Conservation (phyloP, 2,329 filamentous ascomycete genomes). For the Xylaria sp. region DNA sequence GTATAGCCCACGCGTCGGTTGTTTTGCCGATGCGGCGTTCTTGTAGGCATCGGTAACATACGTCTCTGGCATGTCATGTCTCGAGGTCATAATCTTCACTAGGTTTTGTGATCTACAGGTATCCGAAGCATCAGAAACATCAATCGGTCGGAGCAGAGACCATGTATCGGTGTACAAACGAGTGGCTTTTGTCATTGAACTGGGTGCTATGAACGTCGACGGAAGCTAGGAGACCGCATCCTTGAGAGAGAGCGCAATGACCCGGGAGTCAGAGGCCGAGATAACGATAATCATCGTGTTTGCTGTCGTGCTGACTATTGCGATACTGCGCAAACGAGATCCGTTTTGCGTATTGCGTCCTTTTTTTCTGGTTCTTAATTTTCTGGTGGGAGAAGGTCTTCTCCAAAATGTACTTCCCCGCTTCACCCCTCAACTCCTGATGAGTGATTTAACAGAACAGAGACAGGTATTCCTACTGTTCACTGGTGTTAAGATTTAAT, state of each 20-base stretch:
- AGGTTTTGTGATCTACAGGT: too few relatives aligned
- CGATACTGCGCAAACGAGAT: background rate
- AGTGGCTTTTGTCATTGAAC: background rate
- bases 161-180: background rate
- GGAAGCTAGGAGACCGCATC: background rate
- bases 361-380: background rate
- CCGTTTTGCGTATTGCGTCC: background rate
- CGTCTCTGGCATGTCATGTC: too few relatives aligned
- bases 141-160: background rate
- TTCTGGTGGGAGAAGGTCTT: background rate
- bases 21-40: background rate
- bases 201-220: background rate
- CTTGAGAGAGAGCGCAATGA: background rate
- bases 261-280: background rate
- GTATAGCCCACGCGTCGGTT: background rate
- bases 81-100: too few relatives aligned
- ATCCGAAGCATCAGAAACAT: too few relatives aligned
- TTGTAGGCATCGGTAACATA: too few relatives aligned
- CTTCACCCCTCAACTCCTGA: background rate
- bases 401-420: background rate
- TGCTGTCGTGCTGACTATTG: background rate
- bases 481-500: slow-evolving; percentile 16
- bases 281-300: background rate
- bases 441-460: slow-evolving; percentile 6
- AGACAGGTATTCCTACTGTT: slow-evolving; percentile 2